phyloP scores from a whole-genome alignment of 2,329 filamentous ascomycete genomes.

The Lecanoromycetidae sp. region DNA sequence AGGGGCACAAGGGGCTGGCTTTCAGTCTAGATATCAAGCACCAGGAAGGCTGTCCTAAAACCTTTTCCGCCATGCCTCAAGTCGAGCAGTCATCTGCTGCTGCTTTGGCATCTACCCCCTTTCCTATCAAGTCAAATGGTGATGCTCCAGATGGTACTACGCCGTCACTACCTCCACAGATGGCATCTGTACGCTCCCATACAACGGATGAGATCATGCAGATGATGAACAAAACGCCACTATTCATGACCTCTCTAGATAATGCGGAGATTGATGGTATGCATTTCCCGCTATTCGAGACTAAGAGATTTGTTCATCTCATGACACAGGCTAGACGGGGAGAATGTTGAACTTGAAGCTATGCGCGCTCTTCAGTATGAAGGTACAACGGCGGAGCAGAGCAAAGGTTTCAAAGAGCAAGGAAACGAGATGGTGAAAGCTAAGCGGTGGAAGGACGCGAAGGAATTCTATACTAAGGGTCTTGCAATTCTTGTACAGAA shows the following conservation, averaged over 20 bases:
- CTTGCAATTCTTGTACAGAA: conserved; percentile 53
- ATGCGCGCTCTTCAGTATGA: conserved; percentile 86
- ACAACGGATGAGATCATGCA: conserved; percentile 48
- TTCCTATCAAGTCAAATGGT: conserved; percentile 28
- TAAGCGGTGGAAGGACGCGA: conserved; percentile 66
- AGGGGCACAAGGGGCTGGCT: background rate
- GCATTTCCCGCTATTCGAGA: conserved; percentile 13
- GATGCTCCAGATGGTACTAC: conserved; percentile 18
- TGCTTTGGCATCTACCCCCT: conserved; percentile 22
- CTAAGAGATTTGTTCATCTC: conserved; percentile 3
- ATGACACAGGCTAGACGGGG: conserved; percentile 36
- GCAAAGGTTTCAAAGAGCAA: conserved; percentile 72
- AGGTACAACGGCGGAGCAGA: conserved; percentile 74
- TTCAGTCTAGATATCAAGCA: background rate
- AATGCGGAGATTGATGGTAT: conserved; percentile 44
- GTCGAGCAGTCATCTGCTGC: conserved; percentile 31
- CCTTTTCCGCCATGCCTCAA: conserved; percentile 21
- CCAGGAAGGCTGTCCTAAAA: background rate
- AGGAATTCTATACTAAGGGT: conserved; percentile 83
- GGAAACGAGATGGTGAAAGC: conserved; percentile 78
- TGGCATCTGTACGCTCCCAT: conserved; percentile 45
- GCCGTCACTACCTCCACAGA: conserved; percentile 44
- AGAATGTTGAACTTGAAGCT: conserved; percentile 75
- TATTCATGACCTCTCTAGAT: conserved; percentile 91
- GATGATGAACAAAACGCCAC: conserved; percentile 59